phyloP scores from a whole-genome alignment of 2,329 filamentous ascomycete genomes.

The Thielaviopsis ethacetica region DNA sequence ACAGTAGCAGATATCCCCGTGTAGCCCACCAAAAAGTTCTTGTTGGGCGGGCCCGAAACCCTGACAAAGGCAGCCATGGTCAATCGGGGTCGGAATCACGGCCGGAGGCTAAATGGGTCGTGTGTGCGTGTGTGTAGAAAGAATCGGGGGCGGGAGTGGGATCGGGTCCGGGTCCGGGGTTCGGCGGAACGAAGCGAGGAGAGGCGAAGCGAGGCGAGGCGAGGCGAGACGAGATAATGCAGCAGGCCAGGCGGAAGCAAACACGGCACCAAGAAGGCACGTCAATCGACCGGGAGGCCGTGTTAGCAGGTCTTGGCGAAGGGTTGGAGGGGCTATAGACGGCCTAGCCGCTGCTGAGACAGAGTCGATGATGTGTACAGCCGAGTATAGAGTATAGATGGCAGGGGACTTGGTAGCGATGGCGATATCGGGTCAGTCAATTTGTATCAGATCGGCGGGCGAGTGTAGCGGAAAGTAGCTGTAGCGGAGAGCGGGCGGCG shows the following conservation, averaged over 20 bases:
- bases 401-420: no score
- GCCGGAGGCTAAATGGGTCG: neutral
- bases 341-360: neutral
- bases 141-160: neutral
- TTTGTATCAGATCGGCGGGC: neutral
- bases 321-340: neutral
- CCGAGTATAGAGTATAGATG: neutral
- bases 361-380: no score
- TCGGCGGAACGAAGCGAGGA: neutral
- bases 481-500: no score
- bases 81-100: neutral
- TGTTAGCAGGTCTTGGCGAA: neutral
- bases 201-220: neutral
- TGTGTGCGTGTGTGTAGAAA: neutral
- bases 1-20: slow-evolving; percentile 94
- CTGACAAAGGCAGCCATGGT: slow-evolving; percentile 67
- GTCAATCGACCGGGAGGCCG: neutral
- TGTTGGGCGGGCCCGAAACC: slow-evolving; percentile 93
- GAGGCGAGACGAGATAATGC: neutral
- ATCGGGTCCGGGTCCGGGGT: neutral
- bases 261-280: neutral
- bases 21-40: slow-evolving; percentile 91
- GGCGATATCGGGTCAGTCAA: neutral
- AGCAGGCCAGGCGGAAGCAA: neutral
- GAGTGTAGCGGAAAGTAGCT: no score